Percentiles rank a stretch among this genome's conserved stretches.
Evolutionary conservation across 805 yeast species (phyloP).

Genomic region (Cyberlindnera euphorbiae): DNA sequence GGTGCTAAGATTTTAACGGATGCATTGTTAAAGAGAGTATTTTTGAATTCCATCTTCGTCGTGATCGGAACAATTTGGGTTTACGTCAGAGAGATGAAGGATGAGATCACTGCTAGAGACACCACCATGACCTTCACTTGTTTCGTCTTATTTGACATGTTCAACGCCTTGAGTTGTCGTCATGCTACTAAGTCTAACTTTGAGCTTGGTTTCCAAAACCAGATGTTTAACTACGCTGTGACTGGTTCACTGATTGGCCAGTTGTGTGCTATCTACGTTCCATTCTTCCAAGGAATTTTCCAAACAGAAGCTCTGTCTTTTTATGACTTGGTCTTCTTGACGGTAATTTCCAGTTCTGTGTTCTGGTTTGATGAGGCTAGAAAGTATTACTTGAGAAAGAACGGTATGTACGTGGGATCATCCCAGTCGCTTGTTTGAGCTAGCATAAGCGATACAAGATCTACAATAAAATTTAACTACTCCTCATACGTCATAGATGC

Average conservation of each 20-base stretch:
- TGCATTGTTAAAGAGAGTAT: constrained; percentile 62
- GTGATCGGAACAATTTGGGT: constrained; percentile 89
- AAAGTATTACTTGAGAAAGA: constrained; percentile 39
- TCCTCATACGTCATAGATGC: too few relatives aligned
- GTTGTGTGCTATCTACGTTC: constrained; percentile 86
- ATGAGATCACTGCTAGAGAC: constrained; percentile 85
- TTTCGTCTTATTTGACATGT: constrained; percentile 93
- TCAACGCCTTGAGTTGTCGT: constrained; percentile 92
- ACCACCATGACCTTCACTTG: constrained; percentile 99
- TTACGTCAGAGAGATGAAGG: constrained; percentile 82
- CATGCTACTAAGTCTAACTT: constrained; percentile 80
- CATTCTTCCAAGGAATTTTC: constrained; percentile 87
- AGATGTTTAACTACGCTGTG: constrained; percentile 92
- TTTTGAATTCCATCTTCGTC: constrained; percentile 66
- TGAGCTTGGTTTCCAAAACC: constrained; percentile 73
- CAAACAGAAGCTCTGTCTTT: constrained; percentile 88
- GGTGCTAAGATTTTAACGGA: constrained; percentile 77
- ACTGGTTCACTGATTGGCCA: constrained; percentile 86
- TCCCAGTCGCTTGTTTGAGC: constrained; percentile 22
- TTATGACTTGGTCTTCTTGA: constrained; percentile 61
- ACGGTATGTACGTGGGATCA: too few relatives aligned
- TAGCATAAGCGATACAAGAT: not conserved
- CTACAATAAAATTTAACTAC: not conserved
- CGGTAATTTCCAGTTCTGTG: constrained; percentile 68
- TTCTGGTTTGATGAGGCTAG: constrained; percentile 80